These are phyloP conservation scores for Spathaspora sp. DNA, from an alignment of 1,139 yeast species.

Conservation along the genomic window DNA sequence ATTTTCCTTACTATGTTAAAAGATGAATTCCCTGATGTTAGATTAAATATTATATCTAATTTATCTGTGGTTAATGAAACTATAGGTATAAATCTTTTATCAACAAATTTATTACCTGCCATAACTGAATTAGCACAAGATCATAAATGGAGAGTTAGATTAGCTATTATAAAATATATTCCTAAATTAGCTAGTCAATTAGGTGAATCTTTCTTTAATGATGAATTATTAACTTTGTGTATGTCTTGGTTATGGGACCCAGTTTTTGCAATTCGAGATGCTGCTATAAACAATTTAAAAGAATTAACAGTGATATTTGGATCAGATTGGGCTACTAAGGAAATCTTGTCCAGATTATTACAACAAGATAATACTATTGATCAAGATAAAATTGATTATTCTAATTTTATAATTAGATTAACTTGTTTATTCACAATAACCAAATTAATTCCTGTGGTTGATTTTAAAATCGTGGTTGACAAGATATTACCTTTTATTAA, in stretches of 20 bases:
- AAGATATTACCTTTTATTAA: slow-evolving; percentile 79
- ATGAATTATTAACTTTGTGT: slow-evolving; percentile 85
- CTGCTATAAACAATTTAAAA: slow-evolving; percentile 83
- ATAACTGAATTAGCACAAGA: slow-evolving; percentile 95
- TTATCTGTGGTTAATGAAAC: slow-evolving; percentile 90
- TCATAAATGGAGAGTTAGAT: slow-evolving; percentile 95
- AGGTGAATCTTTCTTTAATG: slow-evolving; percentile 90
- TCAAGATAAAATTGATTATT: slow-evolving; percentile 44
- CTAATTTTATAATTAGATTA: slow-evolving; percentile 84
- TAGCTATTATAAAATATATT: slow-evolving; percentile 95
- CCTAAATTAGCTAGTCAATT: slow-evolving; percentile 95
- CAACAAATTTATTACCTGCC: slow-evolving; percentile 90
- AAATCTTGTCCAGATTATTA: slow-evolving; percentile 76
- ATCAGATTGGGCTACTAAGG: slow-evolving; percentile 86
- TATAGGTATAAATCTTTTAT: slow-evolving; percentile 84
- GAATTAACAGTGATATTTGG: slow-evolving; percentile 87
- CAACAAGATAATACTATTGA: slow-evolving; percentile 23
- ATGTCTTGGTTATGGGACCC: slow-evolving; percentile 99
- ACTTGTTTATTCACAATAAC: slow-evolving; percentile 89
- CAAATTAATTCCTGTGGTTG: slow-evolving; percentile 69
- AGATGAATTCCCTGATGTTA: slow-evolving; percentile 96
- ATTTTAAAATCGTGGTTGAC: slow-evolving; percentile 54
- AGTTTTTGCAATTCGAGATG: slow-evolving; percentile 93
- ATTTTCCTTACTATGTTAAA: slow-evolving; percentile 89
- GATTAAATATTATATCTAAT: slow-evolving; percentile 90